Percentiles rank a stretch among this genome's conserved stretches.
Conservation (phyloP, 805 yeast genomes). For the Hanseniaspora vineae region DNA sequence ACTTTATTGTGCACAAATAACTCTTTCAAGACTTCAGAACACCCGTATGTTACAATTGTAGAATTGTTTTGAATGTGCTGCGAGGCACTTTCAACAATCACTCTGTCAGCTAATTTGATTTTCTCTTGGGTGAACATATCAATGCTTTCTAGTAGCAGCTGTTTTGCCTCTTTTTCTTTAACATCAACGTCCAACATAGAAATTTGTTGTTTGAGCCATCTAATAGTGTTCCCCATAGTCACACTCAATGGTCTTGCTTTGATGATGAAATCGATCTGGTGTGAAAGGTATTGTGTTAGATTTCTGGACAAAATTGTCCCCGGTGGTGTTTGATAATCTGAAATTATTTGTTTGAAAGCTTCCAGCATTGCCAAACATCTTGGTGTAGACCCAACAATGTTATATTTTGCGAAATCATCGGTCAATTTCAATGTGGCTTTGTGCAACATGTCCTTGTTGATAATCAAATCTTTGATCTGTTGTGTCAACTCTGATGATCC, state of each 20-base stretch:
- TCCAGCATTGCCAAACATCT: conserved; percentile 76
- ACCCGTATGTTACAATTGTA: conserved; percentile 78
- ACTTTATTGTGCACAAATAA: conserved; percentile 58
- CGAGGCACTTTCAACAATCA: conserved; percentile 72
- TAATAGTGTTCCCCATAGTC: conserved; percentile 94
- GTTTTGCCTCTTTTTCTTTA: conserved; percentile 44
- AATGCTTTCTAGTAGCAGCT: conserved; percentile 48
- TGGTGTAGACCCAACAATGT: conserved; percentile 80
- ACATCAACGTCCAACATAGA: conserved; percentile 67
- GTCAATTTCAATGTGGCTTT: conserved; percentile 73
- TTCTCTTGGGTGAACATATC: conserved; percentile 76
- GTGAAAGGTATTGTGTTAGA: conserved; percentile 74
- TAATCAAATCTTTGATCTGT: conserved; percentile 20
- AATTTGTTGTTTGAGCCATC: conserved; percentile 94
- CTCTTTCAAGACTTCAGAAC: conserved; percentile 70
- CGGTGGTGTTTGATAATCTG: conserved; percentile 72
- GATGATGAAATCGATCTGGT: conserved; percentile 85
- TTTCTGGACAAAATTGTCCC: conserved; percentile 80
- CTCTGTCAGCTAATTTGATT: conserved; percentile 67
- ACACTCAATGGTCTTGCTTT: conserved; percentile 84
- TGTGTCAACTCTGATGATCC: conserved; percentile 18
- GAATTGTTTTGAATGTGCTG: conserved; percentile 63
- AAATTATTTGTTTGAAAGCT: conserved; percentile 69
- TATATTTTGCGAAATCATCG: conserved; percentile 67
- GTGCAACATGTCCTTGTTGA: conserved; percentile 50